Conservation (phyloP, 2,329 filamentous ascomycete genomes). For the Sporothrix pallida region DNA sequence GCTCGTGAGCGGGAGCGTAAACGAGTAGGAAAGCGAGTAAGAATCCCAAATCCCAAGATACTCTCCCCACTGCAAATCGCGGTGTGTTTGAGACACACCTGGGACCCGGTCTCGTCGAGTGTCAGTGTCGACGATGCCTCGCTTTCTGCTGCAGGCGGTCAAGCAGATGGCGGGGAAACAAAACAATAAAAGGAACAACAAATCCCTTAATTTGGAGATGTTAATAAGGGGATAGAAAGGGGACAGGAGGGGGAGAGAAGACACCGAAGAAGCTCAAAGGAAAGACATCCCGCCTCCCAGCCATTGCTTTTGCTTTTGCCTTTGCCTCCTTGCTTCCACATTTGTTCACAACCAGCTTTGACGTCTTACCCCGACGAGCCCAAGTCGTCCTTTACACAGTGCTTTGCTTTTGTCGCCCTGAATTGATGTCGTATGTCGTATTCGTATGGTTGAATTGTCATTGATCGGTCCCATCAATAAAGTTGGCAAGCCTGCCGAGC, state of each 20-base stretch:
- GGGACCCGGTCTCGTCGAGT: neutral
- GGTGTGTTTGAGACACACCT: constrained; percentile 29
- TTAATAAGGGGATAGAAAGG: neutral
- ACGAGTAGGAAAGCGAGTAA: neutral
- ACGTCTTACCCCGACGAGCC: no score
- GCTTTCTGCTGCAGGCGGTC: constrained; percentile 30
- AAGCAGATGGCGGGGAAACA: constrained; percentile 25
- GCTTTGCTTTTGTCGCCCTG: no score
- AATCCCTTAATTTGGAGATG: neutral
- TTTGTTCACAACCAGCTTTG: no score
- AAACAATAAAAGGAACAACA: neutral
- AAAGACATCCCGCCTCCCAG: constrained; percentile 20
- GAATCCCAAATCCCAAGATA: neutral
- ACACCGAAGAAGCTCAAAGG: constrained; percentile 10
- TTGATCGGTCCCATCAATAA: neutral
- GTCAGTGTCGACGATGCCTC: constrained; percentile 16
- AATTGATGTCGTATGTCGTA: neutral
- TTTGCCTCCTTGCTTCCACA: constrained; percentile 27
- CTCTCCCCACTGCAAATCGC: constrained; percentile 3
- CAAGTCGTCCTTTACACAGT: no score
- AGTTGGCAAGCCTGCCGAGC: neutral
- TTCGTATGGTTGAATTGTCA: constrained; percentile 9
- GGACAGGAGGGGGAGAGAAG: neutral
- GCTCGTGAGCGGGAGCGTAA: neutral
- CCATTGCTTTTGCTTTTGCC: constrained; percentile 1